phyloP scores from a whole-genome alignment of 306 rosid species.

The Malus domestica region ASM211411v1 NC_041793.1:7517501-7518000 shows the following conservation, averaged over 20 bases:
- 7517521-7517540: conserved; percentile 14
- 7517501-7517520: conserved; percentile 19
- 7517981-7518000: too few species aligned
- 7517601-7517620: too few species aligned
- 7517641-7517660: too few species aligned
- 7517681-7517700: background rate
- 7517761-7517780: conserved; percentile 49
- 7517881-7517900: conserved; percentile 48
- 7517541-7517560: too few species aligned
- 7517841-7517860: conserved; percentile 59
- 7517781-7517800: conserved; percentile 58
- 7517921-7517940: conserved; percentile 65
- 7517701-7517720: conserved; percentile 43
- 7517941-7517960: background rate
- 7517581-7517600: too few species aligned
- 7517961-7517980: background rate
- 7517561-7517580: too few species aligned
- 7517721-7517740: conserved; percentile 77
- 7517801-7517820: conserved; percentile 91
- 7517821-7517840: conserved; percentile 66
- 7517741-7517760: conserved; percentile 79
- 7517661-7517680: too few species aligned
- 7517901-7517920: conserved; percentile 64
- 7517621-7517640: too few species aligned
- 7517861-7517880: conserved; percentile 63